Conservation (phyloP, 2,329 filamentous ascomycete species). For the Epichloe elymi region DNA sequence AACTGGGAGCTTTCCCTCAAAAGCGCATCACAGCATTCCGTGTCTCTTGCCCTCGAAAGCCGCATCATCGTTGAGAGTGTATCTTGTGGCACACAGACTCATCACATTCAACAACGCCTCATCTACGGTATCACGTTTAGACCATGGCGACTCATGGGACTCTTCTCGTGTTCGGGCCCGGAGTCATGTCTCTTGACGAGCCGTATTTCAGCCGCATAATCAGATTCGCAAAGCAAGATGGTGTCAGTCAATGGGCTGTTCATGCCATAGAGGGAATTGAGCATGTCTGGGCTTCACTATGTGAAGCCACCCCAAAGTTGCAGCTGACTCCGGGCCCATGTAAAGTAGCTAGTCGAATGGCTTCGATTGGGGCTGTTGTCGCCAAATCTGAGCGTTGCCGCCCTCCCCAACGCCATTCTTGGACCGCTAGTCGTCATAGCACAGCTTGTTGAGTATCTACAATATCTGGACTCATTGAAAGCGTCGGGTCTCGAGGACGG, state of each 20-base stretch:
- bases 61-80: no score
- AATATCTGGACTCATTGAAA: not conserved
- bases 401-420: not conserved
- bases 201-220: not conserved
- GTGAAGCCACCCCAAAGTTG: not conserved
- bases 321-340: not conserved
- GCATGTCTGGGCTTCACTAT: not conserved
- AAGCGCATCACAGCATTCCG: no score
- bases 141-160: not conserved
- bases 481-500: no score
- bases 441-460: not conserved
- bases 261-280: not conserved
- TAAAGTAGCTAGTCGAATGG: not conserved
- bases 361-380: not conserved
- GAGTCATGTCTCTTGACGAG: not conserved
- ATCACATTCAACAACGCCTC: no score
- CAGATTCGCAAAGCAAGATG: not conserved
- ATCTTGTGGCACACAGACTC: no score
- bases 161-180: not conserved
- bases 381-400: not conserved
- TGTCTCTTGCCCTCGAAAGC: no score
- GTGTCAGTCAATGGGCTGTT: not conserved
- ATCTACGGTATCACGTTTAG: no score
- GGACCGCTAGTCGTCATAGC: not conserved
- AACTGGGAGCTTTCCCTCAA: no score